Evolutionary conservation across 108 stramenopile species (phyloP).

Genomic region (Fistulifera pelliculosa): DNA sequence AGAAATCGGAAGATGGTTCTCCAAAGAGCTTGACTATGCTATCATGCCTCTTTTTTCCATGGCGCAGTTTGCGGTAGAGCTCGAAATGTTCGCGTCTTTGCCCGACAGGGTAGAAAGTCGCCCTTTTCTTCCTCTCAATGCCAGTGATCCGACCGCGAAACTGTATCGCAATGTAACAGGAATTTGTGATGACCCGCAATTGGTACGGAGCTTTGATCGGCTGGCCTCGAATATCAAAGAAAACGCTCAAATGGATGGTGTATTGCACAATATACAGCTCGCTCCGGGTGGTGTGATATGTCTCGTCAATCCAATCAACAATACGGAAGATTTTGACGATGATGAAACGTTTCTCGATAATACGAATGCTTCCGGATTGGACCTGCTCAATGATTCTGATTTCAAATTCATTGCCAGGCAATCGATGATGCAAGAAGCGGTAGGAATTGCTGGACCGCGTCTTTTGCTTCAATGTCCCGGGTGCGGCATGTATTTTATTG

Average conservation of each 20-base stretch:
- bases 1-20: constrained; percentile 21
- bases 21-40: constrained; percentile 14
- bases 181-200: constrained; percentile 15
- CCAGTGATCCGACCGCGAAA: neutral
- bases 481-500: constrained; percentile 24
- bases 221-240: constrained; percentile 19
- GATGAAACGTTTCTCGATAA: constrained; percentile 9
- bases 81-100: constrained; percentile 13
- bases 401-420: constrained; percentile 9
- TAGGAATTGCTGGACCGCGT: constrained; percentile 37
- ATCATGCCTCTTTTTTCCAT: constrained; percentile 23
- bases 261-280: constrained; percentile 19
- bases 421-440: constrained; percentile 19
- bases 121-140: neutral
- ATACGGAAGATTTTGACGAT: constrained; percentile 22
- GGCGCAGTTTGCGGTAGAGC: constrained; percentile 19
- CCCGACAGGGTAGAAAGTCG: constrained; percentile 8
- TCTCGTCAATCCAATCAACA: constrained; percentile 16
- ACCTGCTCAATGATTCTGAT: constrained; percentile 12
- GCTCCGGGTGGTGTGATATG: constrained; percentile 20
- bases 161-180: constrained; percentile 23
- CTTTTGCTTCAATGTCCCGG: constrained; percentile 19
- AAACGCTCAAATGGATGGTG: constrained; percentile 16
- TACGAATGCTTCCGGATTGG: constrained; percentile 8
- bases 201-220: constrained; percentile 7